These are phyloP conservation scores for Tylopilus sp. DNA, from an alignment of 768 basidiomycete species.

Conservation along the genomic window DNA sequence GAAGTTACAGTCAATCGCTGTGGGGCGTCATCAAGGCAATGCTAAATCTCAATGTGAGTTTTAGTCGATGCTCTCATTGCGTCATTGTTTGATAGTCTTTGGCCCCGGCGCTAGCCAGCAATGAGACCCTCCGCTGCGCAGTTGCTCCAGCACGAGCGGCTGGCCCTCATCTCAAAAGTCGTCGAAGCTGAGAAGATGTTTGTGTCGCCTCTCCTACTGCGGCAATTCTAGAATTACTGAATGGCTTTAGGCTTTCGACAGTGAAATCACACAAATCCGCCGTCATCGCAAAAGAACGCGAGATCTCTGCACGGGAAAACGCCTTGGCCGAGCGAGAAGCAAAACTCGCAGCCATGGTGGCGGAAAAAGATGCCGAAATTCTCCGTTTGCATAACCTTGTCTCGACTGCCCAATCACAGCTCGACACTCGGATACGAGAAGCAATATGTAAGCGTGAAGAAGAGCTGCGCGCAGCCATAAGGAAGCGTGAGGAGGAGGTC, in stretches of 20 bases:
- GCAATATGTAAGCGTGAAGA: slow-evolving; percentile 64
- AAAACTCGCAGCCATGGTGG: slow-evolving; percentile 43
- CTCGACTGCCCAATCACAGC: slow-evolving; percentile 36
- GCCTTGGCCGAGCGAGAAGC: slow-evolving; percentile 54
- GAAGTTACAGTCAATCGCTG: slow-evolving; percentile 74
- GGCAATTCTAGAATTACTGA: not conserved
- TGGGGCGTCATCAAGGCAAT: slow-evolving; percentile 79
- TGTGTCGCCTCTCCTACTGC: slow-evolving; percentile 12
- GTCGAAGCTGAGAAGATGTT: slow-evolving; percentile 79
- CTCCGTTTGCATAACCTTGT: slow-evolving; percentile 44
- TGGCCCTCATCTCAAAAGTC: slow-evolving; percentile 69
- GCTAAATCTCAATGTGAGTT: slow-evolving; percentile 75
- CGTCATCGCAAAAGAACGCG: slow-evolving; percentile 59
- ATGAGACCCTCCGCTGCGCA: slow-evolving; percentile 83
- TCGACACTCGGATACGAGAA: slow-evolving; percentile 48
- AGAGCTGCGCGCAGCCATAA: slow-evolving; percentile 61
- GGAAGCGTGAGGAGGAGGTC: slow-evolving; percentile 69
- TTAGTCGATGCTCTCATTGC: not conserved
- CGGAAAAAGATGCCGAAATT: slow-evolving; percentile 62
- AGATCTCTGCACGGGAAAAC: slow-evolving; percentile 56
- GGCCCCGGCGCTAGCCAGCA: slow-evolving; percentile 56
- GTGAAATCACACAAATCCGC: slow-evolving; percentile 63
- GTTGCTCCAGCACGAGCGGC: slow-evolving; percentile 74
- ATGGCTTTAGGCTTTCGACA: slow-evolving; percentile 47
- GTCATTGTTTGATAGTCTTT: not conserved